Base-by-base conservation (phyloP, 108 stramenopile species). In the Skeletonema menzelii region DNA sequence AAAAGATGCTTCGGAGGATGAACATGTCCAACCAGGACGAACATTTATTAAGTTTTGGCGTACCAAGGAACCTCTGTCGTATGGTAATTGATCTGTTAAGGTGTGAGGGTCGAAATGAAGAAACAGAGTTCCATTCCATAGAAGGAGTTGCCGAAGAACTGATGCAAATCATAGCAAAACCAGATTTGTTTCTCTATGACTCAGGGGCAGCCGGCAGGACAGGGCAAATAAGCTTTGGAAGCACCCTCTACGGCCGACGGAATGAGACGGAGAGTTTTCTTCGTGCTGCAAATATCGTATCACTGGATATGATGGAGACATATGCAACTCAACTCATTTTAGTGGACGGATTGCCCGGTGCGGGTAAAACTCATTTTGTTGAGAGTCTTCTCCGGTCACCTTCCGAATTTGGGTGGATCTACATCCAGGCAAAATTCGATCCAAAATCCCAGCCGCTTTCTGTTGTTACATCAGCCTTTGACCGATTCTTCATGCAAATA, bases 341-440 rank as follows among this genome's bases (percentile, higher is more conserved):
- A 42, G 40, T 42, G 14, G 40, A 42, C 0, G 40, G 40, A 42
- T 11, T 42, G 11, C 15, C 40, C 11, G 40, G 40, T 42, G 40
- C 40, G 11, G 40, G 40, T 42, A 42, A 42, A n/a, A 42, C 4
- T 42, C 40, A 15, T 11, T 42, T 42, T 3, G 40, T 42, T 1
- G 40, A 0, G 15, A 42, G 40, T 42, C 40, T 42, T 5, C 15
- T 42, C 15, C 14, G 40, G 15, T n/a, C 40, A 4, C n/a, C 15
- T 42, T 42, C 3, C 0, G 40, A n/a, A 3, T 15, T n/a, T 27
- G 44, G 26, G 15, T 65, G 64, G 64, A 22, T 65, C 22, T 30
- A 65, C 30, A n/a, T 65, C 24, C 27, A 27, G 26, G 44, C 26
- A 26, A 65, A 65, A 22, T 65, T 65, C 15, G 64, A 65, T 27